Base-by-base conservation (phyloP, 495 filamentous ascomycete genomes). In the Staphylotrichum tortipilum region DNA sequence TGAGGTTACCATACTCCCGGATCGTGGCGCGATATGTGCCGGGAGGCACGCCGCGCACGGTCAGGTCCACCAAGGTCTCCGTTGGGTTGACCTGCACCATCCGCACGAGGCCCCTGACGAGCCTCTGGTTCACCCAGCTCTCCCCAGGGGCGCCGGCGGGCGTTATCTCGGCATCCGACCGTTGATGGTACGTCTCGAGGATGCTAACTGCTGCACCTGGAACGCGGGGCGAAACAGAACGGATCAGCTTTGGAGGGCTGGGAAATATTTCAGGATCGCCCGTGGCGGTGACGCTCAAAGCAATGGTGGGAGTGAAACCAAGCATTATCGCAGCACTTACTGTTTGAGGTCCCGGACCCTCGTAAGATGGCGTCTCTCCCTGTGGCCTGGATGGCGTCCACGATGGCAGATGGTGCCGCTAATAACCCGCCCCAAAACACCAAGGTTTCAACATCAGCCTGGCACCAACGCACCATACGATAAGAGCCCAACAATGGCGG, bases 341-440 rank as follows among this genome's bases (percentile, higher is more conserved):
- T 86, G 62, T 96, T 82, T 54, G 89, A 80, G 40, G 76, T 75
- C 39, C 92, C 92, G 41, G 85, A 89, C 23, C 92, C 92, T 52
- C 92, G 84, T 44, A 98, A 73, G 61, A 98, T 95, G 38, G 92
- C 92, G 76, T 95, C 88, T 29, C 89, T 79, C 41, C 92, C 92
- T 0, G 91, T 96, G 21, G 74, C 72, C 68, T 97, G 84, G 55
- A 98, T 96, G 5, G 90, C 83, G 38, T 81, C 66, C 8, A 95
- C 88, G 47, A 98, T 94, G 19, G 82, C 79, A 39, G 90, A 95
- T 8, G 92, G 92, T 15, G 92, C 75, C 34, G 86, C 87, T 70
- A n/a, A n/a, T n/a, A n/a, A n/a, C n/a, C n/a, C n/a, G 72, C 58
- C 19, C 11, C 15, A 18, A n/a, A n/a, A n/a, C n/a, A n/a, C n/a